Evolutionary conservation across 83 land plant genomes (phyloP), one percentile per base, ranked within the genome.

Genomic region (Thuja plicata): DNA sequence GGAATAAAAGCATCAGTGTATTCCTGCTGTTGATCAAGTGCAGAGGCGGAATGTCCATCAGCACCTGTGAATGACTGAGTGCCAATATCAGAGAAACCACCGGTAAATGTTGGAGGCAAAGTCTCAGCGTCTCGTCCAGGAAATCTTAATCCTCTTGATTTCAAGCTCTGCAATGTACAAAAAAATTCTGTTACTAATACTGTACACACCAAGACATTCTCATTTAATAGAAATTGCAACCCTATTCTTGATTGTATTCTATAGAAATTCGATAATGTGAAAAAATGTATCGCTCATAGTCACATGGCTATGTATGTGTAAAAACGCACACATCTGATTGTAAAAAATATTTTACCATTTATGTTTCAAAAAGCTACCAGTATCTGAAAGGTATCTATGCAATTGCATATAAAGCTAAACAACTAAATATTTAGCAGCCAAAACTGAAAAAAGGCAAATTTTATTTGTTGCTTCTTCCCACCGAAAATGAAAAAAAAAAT

Each of bases 61-160:
- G 34, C 30, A 41, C 30, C 37, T 48, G 86, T 84, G 86, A 84
- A 84, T 46, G 87, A 5, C 60, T 89, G 93, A 74, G 91, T 57
- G 2, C 55, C 90, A 30, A 91, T 55, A 88, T 90, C 93, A 7
- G 99, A 92, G 54, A 93, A 94, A 21, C 97, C 95, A 38, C 97
- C 97, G 10, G 99, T 95, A 87, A 98, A 98, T 60, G 97, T 95
- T 4, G 99, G 99, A 34, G 95, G 96, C 90, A 94, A 88, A 88
- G 97, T 97, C 89, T 96, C 99, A 77, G 87, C 85, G 88, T 97
- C 99, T 41, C 99, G 97, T 55, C 99, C 99, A 35, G 99, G 99
- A 86, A 98, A 98, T 0, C 96, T 92, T 66, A 98, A 91, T 27
- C 99, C 99, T 90, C 99, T 94, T 17, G 97, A 92, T 88, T 91